Evolutionary conservation across 2,329 filamentous ascomycete species (phyloP).

Genomic region (Trichoderma simmonsii): DNA sequence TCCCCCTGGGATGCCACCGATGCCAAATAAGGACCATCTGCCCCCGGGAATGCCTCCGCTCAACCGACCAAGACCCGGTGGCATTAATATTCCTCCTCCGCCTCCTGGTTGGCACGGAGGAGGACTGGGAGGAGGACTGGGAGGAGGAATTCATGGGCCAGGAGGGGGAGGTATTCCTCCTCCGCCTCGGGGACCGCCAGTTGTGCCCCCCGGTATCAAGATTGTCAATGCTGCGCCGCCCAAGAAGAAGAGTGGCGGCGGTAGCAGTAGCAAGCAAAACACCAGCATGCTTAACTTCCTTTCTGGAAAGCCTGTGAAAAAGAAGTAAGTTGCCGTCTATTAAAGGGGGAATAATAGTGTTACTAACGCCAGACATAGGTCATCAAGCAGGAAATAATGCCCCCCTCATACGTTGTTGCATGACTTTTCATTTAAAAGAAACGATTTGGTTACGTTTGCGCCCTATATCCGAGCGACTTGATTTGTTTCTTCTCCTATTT

Average conservation of each 20-base stretch:
- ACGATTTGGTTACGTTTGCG: conserved; percentile 1
- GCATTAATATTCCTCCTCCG: conserved; percentile 14
- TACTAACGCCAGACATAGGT: not conserved
- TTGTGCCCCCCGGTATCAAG: conserved; percentile 13
- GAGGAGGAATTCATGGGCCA: not conserved
- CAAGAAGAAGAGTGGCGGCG: conserved; percentile 15
- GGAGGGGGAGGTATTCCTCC: not conserved
- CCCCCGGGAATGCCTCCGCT: conserved; percentile 18
- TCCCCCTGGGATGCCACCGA: conserved; percentile 21
- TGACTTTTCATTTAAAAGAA: conserved; percentile 12
- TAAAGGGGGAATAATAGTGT: not conserved
- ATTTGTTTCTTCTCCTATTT: not conserved
- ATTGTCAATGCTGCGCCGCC: conserved; percentile 22
- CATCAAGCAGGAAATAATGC: conserved; percentile 22
- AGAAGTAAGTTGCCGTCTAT: conserved; percentile 22
- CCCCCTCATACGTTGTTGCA: not conserved
- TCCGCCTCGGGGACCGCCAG: not conserved
- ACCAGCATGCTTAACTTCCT: conserved; percentile 23
- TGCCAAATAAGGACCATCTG: not conserved
- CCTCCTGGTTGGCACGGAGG: conserved; percentile 22
- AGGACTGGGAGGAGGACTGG: not conserved
- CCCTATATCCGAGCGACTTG: conserved; percentile 21
- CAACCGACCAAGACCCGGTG: conserved; percentile 13
- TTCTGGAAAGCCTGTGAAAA: conserved; percentile 23
- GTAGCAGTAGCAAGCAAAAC: conserved; percentile 21